These are phyloP conservation scores for Clitopilus passeckerianus DNA, from an alignment of 768 basidiomycete genomes.

Conservation along the genomic window DNA sequence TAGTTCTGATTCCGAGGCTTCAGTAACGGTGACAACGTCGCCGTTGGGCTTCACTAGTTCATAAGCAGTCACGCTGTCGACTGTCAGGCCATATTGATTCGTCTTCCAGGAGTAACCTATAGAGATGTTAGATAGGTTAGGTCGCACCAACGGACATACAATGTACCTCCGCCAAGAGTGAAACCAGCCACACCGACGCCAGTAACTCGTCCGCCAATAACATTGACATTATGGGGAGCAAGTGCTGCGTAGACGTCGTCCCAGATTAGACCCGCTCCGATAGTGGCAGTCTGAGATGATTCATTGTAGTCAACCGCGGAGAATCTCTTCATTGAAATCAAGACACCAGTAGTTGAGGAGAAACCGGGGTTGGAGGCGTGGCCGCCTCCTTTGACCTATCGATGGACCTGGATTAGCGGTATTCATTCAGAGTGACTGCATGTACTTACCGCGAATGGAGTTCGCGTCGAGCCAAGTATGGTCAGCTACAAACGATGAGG, in stretches of 20 bases:
- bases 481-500: constrained; percentile 29
- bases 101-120: constrained; percentile 61
- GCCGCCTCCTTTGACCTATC: constrained; percentile 60
- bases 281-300: constrained; percentile 28
- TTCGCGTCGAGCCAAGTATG: constrained; percentile 36
- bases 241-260: constrained; percentile 58
- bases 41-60: constrained; percentile 58
- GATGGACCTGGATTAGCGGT: neutral
- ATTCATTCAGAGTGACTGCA: neutral
- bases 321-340: constrained; percentile 51
- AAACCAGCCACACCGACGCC: constrained; percentile 60
- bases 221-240: constrained; percentile 41
- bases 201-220: constrained; percentile 54
- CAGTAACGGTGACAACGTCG: constrained; percentile 28
- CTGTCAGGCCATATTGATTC: constrained; percentile 54
- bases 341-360: constrained; percentile 56
- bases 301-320: constrained; percentile 36
- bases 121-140: constrained; percentile 22
- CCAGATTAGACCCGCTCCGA: constrained; percentile 54
- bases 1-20: constrained; percentile 26
- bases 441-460: constrained; percentile 46
- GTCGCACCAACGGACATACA: constrained; percentile 29
- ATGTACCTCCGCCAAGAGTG: constrained; percentile 51
- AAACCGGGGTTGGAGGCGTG: constrained; percentile 52
- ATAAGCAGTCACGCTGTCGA: constrained; percentile 51